Evolutionary conservation across 164 flowering plant species (phyloP), one percentile per base, ranked within the genome.

Genomic region (Euptelea pleiosperma): DNA sequence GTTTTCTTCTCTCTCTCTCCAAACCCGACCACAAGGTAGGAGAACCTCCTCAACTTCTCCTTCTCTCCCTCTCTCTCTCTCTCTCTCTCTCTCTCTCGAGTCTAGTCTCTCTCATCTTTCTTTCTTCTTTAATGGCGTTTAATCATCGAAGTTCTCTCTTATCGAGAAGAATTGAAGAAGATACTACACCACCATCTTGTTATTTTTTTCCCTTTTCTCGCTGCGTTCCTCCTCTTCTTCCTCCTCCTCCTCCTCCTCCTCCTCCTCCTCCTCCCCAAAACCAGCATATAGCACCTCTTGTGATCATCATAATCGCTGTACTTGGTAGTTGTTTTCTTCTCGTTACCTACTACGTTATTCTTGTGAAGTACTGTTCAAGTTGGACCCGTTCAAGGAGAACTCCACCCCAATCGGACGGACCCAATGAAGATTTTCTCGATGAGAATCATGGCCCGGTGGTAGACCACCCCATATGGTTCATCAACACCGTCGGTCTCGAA

Each of bases 391-490:
- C 64, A 12, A 65, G 62, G 3, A 62, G 39, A 16, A 4, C 49
- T 1, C 55, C 52, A 15, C 19, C 55, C 8, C 35, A 36, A 42
- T 18, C 55, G 4, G 61, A 55, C 37, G 16, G 26, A 12, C 6
- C n/a, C n/a, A 72, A 61, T 22, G 74, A 61, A 28, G 75, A 65
- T 30, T 58, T 63, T 37, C 46, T 56, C 12, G 73, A 75, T 22
- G 76, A 75, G 45, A 47, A 63, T 45, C 66, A 47, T 6, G 65
- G 53, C 0, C 68, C 64, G 0, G 28, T 37, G 0, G 31, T 67
- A 6, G 81, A 78, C 44, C 73, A 80, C 41, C 87, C 80, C 8
- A 70, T 77, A 2, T 82, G 85, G 87, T 68, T 61, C 29, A 80
- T 82, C 45, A 35, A 62, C 28, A 76, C 81, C 1, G 65, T 65